These are phyloP conservation scores for Dalechampia spathulata DNA, from an alignment of 441 rosid genomes.

Conservation along the genomic window DNA sequence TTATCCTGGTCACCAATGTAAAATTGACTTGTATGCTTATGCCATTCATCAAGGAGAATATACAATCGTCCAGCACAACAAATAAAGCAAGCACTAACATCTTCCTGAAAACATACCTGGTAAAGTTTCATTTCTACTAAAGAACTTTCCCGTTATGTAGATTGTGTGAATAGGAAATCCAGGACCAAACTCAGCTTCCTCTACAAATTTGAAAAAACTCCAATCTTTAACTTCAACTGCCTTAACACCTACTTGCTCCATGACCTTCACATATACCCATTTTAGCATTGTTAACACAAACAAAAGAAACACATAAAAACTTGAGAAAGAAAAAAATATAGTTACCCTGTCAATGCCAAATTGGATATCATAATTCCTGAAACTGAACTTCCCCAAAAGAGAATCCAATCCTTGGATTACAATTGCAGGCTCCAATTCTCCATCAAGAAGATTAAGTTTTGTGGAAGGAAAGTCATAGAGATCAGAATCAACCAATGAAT, in stretches of 20 bases:
- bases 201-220: conserved; percentile 47
- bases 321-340: background rate
- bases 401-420: conserved; percentile 26
- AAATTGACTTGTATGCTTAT: background rate
- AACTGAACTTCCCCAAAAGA: conserved; percentile 27
- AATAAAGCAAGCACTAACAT: background rate
- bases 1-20: background rate
- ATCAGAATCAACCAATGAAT: conserved; percentile 62
- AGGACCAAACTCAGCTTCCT: conserved; percentile 85
- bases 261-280: conserved; percentile 26
- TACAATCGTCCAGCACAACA: background rate
- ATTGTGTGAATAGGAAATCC: conserved; percentile 41
- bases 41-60: background rate
- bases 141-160: conserved; percentile 45
- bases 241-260: conserved; percentile 41
- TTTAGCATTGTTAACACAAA: background rate
- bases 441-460: conserved; percentile 23
- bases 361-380: conserved; percentile 36
- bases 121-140: conserved; percentile 15
- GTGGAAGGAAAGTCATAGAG: conserved; percentile 81
- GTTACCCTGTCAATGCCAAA: conserved; percentile 41
- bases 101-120: conserved; percentile 35
- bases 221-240: conserved; percentile 45
- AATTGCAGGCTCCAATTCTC: conserved; percentile 14
- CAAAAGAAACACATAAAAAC: background rate